A percentile compares a stretch with the other conserved stretches of the same genome.
phyloP scores from a whole-genome alignment of 257 asterid genomes.

The Solanum sitiens region DNA sequence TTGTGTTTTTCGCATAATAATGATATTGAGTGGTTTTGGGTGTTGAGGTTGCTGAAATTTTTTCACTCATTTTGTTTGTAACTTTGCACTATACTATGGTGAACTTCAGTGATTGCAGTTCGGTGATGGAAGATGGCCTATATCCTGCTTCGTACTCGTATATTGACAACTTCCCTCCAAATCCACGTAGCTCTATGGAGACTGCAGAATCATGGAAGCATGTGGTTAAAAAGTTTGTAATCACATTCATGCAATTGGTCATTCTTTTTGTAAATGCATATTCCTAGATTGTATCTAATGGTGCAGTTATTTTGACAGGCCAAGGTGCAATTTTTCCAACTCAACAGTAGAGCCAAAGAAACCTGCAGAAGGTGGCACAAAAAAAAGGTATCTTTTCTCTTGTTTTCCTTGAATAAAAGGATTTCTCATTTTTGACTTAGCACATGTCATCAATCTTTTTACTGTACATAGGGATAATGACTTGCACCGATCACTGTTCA shows the following conservation, averaged over 20 bases:
- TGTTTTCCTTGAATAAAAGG: neutral
- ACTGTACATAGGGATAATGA: constrained; percentile 73
- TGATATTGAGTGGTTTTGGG: neutral
- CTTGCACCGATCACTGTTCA: constrained; percentile 74
- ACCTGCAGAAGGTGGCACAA: constrained; percentile 56
- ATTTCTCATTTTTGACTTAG: neutral
- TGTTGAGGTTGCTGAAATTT: neutral
- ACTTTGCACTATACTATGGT: neutral
- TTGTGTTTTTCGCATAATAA: neutral
- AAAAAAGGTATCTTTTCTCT: constrained; percentile 54
- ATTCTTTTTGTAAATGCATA: neutral
- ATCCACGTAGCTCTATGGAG: constrained; percentile 28
- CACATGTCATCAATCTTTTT: neutral
- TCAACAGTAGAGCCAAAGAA: constrained; percentile 43
- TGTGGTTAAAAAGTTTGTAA: constrained; percentile 55
- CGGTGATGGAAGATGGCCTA: constrained; percentile 26
- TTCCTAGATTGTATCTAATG: constrained; percentile 7
- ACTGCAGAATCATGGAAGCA: constrained; percentile 50
- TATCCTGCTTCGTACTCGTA: constrained; percentile 27
- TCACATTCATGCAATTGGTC: neutral
- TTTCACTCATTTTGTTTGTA: neutral
- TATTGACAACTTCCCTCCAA: constrained; percentile 18
- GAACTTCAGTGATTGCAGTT: constrained; percentile 24
- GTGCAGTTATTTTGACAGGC: constrained; percentile 43
- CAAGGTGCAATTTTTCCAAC: constrained; percentile 38